These are phyloP conservation scores for Mycena epipterygia DNA, from an alignment of 768 basidiomycete species.

Conservation along the genomic window DNA sequence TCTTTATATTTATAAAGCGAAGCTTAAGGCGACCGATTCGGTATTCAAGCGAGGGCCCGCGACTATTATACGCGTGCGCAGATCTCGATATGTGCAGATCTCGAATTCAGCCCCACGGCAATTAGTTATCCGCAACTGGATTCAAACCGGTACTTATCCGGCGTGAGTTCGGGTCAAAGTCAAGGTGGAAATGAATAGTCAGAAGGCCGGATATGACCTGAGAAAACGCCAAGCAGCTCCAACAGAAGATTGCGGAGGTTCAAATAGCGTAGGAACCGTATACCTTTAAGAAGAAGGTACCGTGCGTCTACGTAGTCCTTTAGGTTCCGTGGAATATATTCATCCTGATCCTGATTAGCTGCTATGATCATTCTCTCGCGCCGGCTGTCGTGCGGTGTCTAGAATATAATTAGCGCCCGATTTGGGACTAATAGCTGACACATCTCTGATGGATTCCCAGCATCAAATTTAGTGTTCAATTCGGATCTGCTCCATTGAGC, in stretches of 20 bases:
- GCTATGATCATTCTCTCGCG: too few relatives aligned
- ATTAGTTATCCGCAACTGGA: conserved; percentile 6
- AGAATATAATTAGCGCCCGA: too few relatives aligned
- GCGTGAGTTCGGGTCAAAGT: conserved; percentile 5
- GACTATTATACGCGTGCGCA: neutral
- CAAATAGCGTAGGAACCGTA: too few relatives aligned
- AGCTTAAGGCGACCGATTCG: conserved; percentile 13
- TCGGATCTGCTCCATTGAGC: too few relatives aligned
- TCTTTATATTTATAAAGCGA: conserved; percentile 16
- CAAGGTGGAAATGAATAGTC: conserved; percentile 12
- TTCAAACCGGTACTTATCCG: neutral
- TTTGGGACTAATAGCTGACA: too few relatives aligned
- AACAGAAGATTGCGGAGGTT: too few relatives aligned
- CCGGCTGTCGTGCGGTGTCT: too few relatives aligned
- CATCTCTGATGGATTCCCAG: too few relatives aligned
- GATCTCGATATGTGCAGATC: conserved; percentile 13
- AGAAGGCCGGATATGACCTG: conserved; percentile 3
- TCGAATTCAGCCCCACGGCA: conserved; percentile 15
- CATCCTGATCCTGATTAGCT: too few relatives aligned
- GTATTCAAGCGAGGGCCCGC: conserved; percentile 2
- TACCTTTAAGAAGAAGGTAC: neutral
- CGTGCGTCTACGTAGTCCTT: neutral
- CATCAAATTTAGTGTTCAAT: too few relatives aligned
- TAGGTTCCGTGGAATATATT: conserved; percentile 11
- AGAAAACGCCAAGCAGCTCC: too few relatives aligned